Base-by-base conservation (phyloP, 306 rosid species). In the Styphnolobium japonicum region DNA sequence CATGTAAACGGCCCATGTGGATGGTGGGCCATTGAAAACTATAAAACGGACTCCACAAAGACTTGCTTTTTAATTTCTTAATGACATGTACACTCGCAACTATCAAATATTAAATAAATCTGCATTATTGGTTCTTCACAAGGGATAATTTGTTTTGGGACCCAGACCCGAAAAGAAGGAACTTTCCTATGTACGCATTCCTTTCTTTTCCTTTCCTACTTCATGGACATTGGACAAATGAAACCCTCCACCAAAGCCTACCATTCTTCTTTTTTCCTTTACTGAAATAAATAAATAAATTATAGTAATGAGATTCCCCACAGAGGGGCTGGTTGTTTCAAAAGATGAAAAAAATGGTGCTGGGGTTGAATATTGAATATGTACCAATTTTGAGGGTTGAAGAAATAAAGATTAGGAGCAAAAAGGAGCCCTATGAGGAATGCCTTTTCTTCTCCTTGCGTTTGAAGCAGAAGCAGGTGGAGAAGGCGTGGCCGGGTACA, bases 351-450 rank as follows among this genome's bases (percentile, higher is more conserved):
- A 51, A 64, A 51, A 57, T 10, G 40, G 29, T 74, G 61, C 55
- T 10, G 78, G 81, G 73, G 51, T 79, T 48, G 61, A 77, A 85
- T 57, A 40, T 62, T 72, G 74, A 45, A 68, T 82, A 76, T 81
- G 61, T 78, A 81, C 77, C 61, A 76, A 73, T 29, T 75, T 80
- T 48, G 29, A 55, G 67, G 68, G 51, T 9, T 7, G 1, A 42
- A 39, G 75, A 58, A 7, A 40, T 7, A 43, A 72, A 66, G n/a
- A 63, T 83, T 86, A 94, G 73, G 92, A 80, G 58, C 88, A 90
- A 83, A 94, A 90, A 65, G 98, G 98, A 63, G 98, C 98, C 75
- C 98, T 88, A 46, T 84, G 97, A 79, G 98, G 98, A 79, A 92
- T 91, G 71, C 98, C 98, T 90, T 94, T 94, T 76, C 98, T 94